Base-by-base conservation (phyloP, 257 asterid species). In the Voacanga thouarsii region DNA sequence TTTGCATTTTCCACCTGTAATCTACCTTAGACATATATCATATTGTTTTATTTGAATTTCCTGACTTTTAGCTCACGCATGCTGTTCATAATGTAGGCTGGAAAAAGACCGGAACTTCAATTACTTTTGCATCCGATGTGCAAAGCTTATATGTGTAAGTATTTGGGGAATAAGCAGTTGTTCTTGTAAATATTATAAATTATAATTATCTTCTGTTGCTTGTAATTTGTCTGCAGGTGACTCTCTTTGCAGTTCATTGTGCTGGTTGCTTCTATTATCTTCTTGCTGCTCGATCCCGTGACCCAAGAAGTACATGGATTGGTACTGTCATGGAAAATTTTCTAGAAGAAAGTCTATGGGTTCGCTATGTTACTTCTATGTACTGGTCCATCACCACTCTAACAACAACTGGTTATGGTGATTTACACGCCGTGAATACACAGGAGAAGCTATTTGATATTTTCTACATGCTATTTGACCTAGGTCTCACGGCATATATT, bases 351-450 rank as follows among this genome's bases (percentile, higher is more conserved):
- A 65, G 89, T n/a, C 50, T 88, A 74, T 82, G 81, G 85, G 81
- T 75, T 41, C 84, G 87, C 23, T 92, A 92, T 60, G 86, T 90
- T 26, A 85, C 83, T 67, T 76, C 90, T 11, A 73, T 88, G 33
- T 92, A 92, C 79, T 92, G 97, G 97, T 86, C 97, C 75, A 90
- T 89, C 39, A 81, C 89, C 74, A 92, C 94, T 2, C 85, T 84
- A 70, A 83, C 97, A 24, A 90, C 96, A 16, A 82, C 88, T 23
- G 97, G 97, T 57, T 92, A 89, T 75, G 97, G 97, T 39, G 97
- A 92, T 85, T 18, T 89, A 24, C 97, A 92, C 59, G 90, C 97
- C 12, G 92, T 88, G 50, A 87, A 85, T 79, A 81, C 82, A 60
- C 60, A 44, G 18, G 97, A 92, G 87, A 92, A 82, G 92, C 37